Evolutionary conservation across 768 basidiomycete species (phyloP).

Genomic region (Pleurotus eryngii): DNA sequence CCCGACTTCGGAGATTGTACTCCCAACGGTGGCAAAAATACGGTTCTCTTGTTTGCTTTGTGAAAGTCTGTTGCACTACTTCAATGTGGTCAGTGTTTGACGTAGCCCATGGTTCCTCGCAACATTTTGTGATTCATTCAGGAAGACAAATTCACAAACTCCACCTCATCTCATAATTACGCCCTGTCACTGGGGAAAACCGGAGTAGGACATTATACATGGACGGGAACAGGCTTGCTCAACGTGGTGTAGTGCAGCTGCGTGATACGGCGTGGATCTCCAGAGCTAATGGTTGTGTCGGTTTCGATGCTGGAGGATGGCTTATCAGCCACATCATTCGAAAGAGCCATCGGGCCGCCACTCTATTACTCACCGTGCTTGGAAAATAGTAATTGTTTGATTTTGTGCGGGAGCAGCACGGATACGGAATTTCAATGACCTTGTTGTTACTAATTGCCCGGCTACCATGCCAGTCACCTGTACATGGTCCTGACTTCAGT

Average conservation of each 20-base stretch:
- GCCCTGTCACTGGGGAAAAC: too few relatives aligned
- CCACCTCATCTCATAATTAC: too few relatives aligned
- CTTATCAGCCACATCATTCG: neutral
- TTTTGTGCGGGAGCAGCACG: slow-evolving; percentile 35
- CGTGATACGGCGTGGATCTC: slow-evolving; percentile 20
- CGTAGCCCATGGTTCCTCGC: too few relatives aligned
- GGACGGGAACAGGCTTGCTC: slow-evolving; percentile 18
- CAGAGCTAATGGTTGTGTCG: slow-evolving; percentile 9
- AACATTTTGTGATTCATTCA: too few relatives aligned
- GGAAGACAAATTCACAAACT: too few relatives aligned
- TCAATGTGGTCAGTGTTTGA: too few relatives aligned
- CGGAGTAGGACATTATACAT: too few relatives aligned
- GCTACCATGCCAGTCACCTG: slow-evolving; percentile 33
- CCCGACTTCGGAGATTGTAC: too few relatives aligned
- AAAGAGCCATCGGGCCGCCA: neutral
- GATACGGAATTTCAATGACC: slow-evolving; percentile 35
- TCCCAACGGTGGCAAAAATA: too few relatives aligned
- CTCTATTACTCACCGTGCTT: slow-evolving; percentile 30
- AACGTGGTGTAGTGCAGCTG: slow-evolving; percentile 29
- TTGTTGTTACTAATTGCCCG: slow-evolving; percentile 36
- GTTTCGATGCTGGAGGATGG: slow-evolving; percentile 21
- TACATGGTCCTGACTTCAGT: too few relatives aligned
- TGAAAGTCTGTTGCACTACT: too few relatives aligned
- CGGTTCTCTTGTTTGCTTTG: too few relatives aligned
- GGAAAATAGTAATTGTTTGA: slow-evolving; percentile 30